These are phyloP conservation scores for Phytophthora nicotianae DNA, from an alignment of 352 stramenopile species.

Conservation along the genomic window DNA sequence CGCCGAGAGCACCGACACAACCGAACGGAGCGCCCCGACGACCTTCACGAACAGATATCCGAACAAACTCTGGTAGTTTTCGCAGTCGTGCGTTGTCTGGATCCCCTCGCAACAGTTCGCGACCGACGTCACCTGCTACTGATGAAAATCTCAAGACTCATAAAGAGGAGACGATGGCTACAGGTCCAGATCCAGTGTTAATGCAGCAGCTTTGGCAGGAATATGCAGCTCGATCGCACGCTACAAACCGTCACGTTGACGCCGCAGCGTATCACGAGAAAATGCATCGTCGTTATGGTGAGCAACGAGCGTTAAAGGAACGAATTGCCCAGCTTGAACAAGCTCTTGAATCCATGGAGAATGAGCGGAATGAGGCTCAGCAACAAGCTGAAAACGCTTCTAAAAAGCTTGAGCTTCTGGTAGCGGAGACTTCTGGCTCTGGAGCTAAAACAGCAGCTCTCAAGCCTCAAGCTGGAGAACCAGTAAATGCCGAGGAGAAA, in stretches of 20 bases:
- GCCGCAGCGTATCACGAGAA: slow-evolving; percentile 66
- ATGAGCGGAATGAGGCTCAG: slow-evolving; percentile 47
- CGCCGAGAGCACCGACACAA: slow-evolving; percentile 21
- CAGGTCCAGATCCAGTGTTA: slow-evolving; percentile 40
- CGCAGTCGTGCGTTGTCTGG: slow-evolving; percentile 27
- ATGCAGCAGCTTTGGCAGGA: slow-evolving; percentile 72
- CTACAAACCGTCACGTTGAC: slow-evolving; percentile 45
- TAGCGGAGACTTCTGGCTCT: slow-evolving; percentile 1
- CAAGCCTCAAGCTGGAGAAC: slow-evolving; percentile 18
- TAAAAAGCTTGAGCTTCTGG: slow-evolving; percentile 25
- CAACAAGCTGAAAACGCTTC: slow-evolving; percentile 14
- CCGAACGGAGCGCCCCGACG: slow-evolving; percentile 17
- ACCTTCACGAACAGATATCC: slow-evolving; percentile 22
- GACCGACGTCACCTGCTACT: slow-evolving; percentile 28
- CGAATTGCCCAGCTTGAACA: slow-evolving; percentile 51
- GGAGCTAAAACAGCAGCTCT: slow-evolving; percentile 13
- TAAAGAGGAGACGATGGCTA: neutral
- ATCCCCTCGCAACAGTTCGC: slow-evolving; percentile 8
- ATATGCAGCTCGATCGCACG: slow-evolving; percentile 54
- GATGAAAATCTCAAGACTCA: slow-evolving; percentile 7
- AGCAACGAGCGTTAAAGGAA: slow-evolving; percentile 60
- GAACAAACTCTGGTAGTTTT: slow-evolving; percentile 33
- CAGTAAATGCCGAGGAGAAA: slow-evolving; percentile 35
- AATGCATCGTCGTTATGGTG: slow-evolving; percentile 76
- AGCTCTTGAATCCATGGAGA: slow-evolving; percentile 38